These are phyloP conservation scores for Pyrenula aspistea DNA, from an alignment of 495 filamentous ascomycete species.

Conservation along the genomic window DNA sequence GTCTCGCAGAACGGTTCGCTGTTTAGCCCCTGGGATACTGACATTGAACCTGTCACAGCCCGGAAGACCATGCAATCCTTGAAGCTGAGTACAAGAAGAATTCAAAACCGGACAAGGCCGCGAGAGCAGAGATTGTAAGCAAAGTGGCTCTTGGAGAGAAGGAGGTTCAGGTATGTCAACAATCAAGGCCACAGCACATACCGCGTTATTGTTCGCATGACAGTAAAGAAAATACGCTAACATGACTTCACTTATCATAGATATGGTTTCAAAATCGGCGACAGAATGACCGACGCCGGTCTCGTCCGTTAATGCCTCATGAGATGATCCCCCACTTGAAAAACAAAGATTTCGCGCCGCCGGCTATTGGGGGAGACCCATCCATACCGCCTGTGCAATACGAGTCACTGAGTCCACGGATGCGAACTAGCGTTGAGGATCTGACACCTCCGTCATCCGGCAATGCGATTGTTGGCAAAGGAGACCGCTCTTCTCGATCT, in stretches of 20 bases:
- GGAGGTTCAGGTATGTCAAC: slow-evolving; percentile 78
- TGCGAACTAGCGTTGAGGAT: neutral
- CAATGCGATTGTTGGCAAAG: neutral
- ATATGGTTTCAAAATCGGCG: slow-evolving; percentile 99
- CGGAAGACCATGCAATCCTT: slow-evolving; percentile 81
- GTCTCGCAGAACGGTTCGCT: neutral
- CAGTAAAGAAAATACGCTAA: slow-evolving; percentile 3
- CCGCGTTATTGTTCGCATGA: neutral
- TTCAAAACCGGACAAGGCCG: slow-evolving; percentile 84
- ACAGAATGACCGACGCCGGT: slow-evolving; percentile 85
- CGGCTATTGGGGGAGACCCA: neutral
- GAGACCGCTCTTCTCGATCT: neutral
- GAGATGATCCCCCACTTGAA: slow-evolving; percentile 37
- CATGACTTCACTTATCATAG: slow-evolving; percentile 30
- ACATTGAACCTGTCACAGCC: slow-evolving; percentile 33
- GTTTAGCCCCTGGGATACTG: neutral
- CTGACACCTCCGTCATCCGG: neutral
- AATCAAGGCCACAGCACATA: slow-evolving; percentile 1
- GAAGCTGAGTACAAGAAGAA: slow-evolving; percentile 79
- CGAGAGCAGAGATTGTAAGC: slow-evolving; percentile 70
- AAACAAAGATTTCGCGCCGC: neutral
- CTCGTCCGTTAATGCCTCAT: slow-evolving; percentile 72
- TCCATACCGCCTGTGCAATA: too few relatives aligned
- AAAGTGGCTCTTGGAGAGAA: slow-evolving; percentile 89
- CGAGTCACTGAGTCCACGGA: too few relatives aligned